Base-by-base conservation (phyloP, 768 basidiomycete species). In the Russula griseocarnosa region DNA sequence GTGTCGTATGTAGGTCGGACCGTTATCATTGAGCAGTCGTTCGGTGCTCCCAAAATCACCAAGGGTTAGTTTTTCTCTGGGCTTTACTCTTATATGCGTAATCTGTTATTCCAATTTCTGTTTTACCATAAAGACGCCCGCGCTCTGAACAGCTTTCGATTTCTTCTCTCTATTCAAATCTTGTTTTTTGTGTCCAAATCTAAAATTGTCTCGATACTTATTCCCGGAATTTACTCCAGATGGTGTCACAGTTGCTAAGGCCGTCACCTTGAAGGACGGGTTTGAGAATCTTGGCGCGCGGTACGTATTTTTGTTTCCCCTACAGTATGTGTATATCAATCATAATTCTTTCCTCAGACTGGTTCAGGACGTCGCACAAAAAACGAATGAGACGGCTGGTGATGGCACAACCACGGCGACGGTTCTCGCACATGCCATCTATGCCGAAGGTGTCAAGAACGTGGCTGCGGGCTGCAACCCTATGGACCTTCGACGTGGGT, bases 401-500 rank as follows among this genome's bases (percentile, higher is more conserved):
- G 96, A 99, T 74, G 96, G 96, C 63, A 98, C 96, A 3, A 99
- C 96, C 10, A 99, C 96, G 18, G 94, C 96, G 5, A 98, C 96
- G 40, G 96, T 98, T 58, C 86, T 98, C 62, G 92, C 96, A 11
- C 91, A 94, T 60, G 94, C 96, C 61, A 98, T 99, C 77, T 99
- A 97, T 79, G 84, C 94, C 0, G 96, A 99, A 77, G 96, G 96
- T 75, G 95, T 98, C 71, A 98, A 98, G 82, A 98, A 98, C 71
- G 96, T 98, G 63, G 96, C 96, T 24, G 96, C 96, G 11, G 96
- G 96, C 4, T 99, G 96, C 83, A 97, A 96, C 80, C 96, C 96
- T 14, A 99, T 98, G 95, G 96, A 99, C 79, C 91, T 98, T 64
- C 93, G 96, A 66, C 88, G 95, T n/a, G 96, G 96, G 57, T 87